These are phyloP conservation scores for Vanrija humicola DNA, from an alignment of 1,284 basidiomycete genomes.

Conservation along the genomic window DNA sequence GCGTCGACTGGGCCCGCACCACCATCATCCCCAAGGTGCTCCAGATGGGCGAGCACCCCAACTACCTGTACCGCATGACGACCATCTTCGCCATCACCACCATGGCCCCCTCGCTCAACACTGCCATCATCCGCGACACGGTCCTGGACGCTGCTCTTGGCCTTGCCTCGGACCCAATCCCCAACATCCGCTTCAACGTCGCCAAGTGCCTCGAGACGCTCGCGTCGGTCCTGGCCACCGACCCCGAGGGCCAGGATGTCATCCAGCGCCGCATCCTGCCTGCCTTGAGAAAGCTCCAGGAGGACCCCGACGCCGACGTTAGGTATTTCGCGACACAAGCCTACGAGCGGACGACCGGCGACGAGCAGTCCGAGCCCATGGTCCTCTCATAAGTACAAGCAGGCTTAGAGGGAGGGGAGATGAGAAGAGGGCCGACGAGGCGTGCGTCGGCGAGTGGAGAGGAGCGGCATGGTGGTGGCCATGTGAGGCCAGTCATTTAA, in stretches of 20 bases:
- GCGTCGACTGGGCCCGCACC: constrained; percentile 92
- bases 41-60: constrained; percentile 94
- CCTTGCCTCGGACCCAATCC: constrained; percentile 87
- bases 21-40: constrained; percentile 97
- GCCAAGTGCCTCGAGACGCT: constrained; percentile 90
- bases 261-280: constrained; percentile 72
- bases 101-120: constrained; percentile 86
- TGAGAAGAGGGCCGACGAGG: too few relatives aligned
- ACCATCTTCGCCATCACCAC: constrained; percentile 99
- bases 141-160: constrained; percentile 82
- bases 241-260: constrained; percentile 70
- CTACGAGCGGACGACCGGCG: constrained; percentile 45
- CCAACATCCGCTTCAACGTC: constrained; percentile 99
- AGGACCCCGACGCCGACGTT: constrained; percentile 92
- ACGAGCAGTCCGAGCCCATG: constrained; percentile 38
- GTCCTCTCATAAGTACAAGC: constrained; percentile 12
- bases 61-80: constrained; percentile 98
- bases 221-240: constrained; percentile 63
- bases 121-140: constrained; percentile 78
- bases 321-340: constrained; percentile 49
- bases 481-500: too few relatives aligned
- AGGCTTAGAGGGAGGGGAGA: not conserved
- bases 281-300: constrained; percentile 78
- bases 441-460: too few relatives aligned
- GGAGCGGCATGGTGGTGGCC: too few relatives aligned